These are phyloP conservation scores for Cyclotella baltica DNA, from an alignment of 108 stramenopile species.

Conservation along the genomic window DNA sequence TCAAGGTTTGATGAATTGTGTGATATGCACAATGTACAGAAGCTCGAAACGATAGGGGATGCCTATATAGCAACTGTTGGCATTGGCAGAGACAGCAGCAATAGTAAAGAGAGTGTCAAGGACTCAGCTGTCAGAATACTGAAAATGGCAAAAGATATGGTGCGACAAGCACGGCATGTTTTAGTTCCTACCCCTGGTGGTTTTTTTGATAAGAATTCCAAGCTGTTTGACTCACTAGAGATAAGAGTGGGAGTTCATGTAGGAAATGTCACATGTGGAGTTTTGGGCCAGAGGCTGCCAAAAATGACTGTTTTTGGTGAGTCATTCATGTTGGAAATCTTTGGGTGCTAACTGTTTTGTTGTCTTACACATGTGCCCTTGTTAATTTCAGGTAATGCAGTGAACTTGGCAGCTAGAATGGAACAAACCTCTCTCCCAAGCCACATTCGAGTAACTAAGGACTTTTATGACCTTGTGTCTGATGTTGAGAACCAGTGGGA, in stretches of 20 bases:
- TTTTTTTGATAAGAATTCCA: neutral
- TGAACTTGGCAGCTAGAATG: constrained; percentile 50
- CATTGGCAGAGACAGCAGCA: constrained; percentile 13
- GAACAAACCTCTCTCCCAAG: constrained; percentile 39
- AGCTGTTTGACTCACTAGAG: constrained; percentile 27
- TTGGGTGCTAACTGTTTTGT: neutral
- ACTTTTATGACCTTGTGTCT: constrained; percentile 29
- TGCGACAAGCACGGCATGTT: neutral
- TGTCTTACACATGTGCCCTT: neutral
- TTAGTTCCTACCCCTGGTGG: neutral
- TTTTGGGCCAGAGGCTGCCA: constrained; percentile 48
- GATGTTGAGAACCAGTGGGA: constrained; percentile 30
- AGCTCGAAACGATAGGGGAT: constrained; percentile 51
- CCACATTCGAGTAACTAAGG: constrained; percentile 37
- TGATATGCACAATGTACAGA: constrained; percentile 33
- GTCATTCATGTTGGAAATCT: neutral
- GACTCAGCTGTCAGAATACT: constrained; percentile 25
- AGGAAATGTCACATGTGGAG: constrained; percentile 51
- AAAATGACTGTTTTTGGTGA: constrained; percentile 37
- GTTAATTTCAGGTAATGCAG: constrained; percentile 2
- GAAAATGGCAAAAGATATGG: constrained; percentile 17
- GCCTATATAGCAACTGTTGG: constrained; percentile 35
- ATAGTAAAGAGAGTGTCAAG: neutral
- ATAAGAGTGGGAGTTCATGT: constrained; percentile 58
- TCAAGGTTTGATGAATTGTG: constrained; percentile 38